Conservation (phyloP, 345 rosid species). For the Populus tremula region DNA sequence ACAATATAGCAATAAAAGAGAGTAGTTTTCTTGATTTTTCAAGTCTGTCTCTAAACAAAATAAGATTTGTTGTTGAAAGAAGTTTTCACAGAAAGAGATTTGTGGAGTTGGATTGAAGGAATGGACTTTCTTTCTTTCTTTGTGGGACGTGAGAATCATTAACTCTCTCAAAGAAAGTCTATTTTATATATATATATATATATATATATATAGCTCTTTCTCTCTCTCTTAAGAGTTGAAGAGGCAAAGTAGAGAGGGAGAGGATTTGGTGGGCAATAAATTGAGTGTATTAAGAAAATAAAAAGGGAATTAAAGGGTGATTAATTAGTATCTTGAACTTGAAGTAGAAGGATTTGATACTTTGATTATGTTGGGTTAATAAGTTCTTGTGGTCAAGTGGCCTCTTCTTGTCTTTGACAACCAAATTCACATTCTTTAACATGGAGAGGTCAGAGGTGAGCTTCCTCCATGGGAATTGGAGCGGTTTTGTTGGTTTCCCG, state of each 20-base stretch:
- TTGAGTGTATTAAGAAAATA: background rate
- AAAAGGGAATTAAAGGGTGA: background rate
- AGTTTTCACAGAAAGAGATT: background rate
- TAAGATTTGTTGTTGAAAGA: conserved; percentile 4
- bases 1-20: background rate
- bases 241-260: conserved; percentile 16
- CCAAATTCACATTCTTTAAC: background rate
- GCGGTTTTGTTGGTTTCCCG: background rate
- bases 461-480: background rate
- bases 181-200: background rate
- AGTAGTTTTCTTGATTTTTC: background rate
- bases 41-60: conserved; percentile 6
- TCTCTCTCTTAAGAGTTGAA: conserved; percentile 24
- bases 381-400: background rate
- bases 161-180: conserved; percentile 5
- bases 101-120: conserved; percentile 46
- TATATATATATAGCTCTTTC: background rate
- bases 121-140: conserved; percentile 9
- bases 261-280: conserved; percentile 40
- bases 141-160: conserved; percentile 41
- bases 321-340: background rate
- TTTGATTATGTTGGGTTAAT: background rate
- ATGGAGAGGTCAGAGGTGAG: background rate
- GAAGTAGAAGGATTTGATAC: background rate
- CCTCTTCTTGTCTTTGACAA: background rate